These are phyloP conservation scores for Elasticomyces elasticus DNA, from an alignment of 495 filamentous ascomycete species.

Conservation along the genomic window DNA sequence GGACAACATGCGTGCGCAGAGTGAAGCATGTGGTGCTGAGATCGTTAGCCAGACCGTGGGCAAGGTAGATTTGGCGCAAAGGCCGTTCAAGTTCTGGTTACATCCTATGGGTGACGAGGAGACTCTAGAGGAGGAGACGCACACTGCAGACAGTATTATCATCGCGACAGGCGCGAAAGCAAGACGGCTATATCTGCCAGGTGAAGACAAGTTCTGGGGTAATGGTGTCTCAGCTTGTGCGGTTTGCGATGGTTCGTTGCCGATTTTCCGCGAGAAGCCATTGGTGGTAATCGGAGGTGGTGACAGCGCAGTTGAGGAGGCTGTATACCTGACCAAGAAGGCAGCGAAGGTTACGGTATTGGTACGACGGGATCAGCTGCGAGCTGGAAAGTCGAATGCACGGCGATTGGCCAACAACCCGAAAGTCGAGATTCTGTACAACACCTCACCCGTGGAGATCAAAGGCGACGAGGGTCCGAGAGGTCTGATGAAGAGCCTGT, in stretches of 20 bases:
- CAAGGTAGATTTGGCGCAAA: slow-evolving; percentile 71
- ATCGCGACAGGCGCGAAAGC: slow-evolving; percentile 94
- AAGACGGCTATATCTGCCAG: slow-evolving; percentile 66
- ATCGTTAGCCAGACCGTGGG: slow-evolving; percentile 88
- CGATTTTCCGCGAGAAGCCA: slow-evolving; percentile 93
- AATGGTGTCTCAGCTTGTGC: slow-evolving; percentile 93
- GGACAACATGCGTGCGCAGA: slow-evolving; percentile 91
- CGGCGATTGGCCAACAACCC: slow-evolving; percentile 68
- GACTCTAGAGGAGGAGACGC: slow-evolving; percentile 43
- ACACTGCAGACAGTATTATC: slow-evolving; percentile 84
- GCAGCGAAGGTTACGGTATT: slow-evolving; percentile 88
- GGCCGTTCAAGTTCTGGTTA: slow-evolving; percentile 86
- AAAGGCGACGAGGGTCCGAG: slow-evolving; percentile 64
- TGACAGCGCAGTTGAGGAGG: slow-evolving; percentile 95
- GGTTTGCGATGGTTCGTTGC: slow-evolving; percentile 94
- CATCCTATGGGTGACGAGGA: slow-evolving; percentile 60
- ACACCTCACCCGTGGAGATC: slow-evolving; percentile 69
- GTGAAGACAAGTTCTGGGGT: slow-evolving; percentile 93
- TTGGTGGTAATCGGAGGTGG: slow-evolving; percentile 94
- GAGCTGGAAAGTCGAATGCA: slow-evolving; percentile 87
- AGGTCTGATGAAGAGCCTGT: slow-evolving; percentile 75
- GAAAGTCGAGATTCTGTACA: slow-evolving; percentile 82
- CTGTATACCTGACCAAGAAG: slow-evolving; percentile 96
- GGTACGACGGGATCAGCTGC: slow-evolving; percentile 73
- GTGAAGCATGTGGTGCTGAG: slow-evolving; percentile 78